Conservation (phyloP, 495 filamentous ascomycete genomes). For the Penicillium lagena region DNA sequence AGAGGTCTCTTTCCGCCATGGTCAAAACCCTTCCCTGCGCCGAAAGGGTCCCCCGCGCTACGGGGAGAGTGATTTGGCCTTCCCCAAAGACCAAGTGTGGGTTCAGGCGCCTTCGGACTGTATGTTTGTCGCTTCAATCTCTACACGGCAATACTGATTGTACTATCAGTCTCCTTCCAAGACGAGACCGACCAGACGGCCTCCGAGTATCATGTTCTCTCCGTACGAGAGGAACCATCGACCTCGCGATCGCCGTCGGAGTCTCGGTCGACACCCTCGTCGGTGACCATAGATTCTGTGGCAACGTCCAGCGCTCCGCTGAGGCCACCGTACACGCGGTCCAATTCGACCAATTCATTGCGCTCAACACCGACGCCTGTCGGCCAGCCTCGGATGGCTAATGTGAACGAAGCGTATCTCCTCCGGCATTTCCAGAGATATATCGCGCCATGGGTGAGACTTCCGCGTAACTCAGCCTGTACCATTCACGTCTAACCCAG, state of each 20-base stretch:
- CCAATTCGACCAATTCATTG: constrained; percentile 13
- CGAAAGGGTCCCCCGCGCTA: constrained; percentile 36
- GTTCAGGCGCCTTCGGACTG: constrained; percentile 24
- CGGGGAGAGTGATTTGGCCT: constrained; percentile 34
- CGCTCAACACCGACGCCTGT: constrained; percentile 12
- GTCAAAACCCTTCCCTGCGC: constrained; percentile 36
- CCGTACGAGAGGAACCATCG: constrained; percentile 11
- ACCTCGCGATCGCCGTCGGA: constrained; percentile 19
- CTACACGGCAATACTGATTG: not conserved
- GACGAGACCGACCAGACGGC: constrained; percentile 38
- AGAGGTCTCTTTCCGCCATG: constrained; percentile 38
- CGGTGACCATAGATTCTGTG: constrained; percentile 15
- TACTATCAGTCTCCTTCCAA: constrained; percentile 29
- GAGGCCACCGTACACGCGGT: constrained; percentile 10
- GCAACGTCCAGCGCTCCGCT: constrained; percentile 7
- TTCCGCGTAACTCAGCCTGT: not conserved
- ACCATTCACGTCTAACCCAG: not conserved
- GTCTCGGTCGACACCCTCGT: constrained; percentile 20
- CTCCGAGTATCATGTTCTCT: constrained; percentile 32
- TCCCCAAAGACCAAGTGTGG: constrained; percentile 36
- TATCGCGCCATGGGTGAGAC: constrained; percentile 32
- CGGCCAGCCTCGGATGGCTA: constrained; percentile 19
- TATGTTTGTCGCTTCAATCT: constrained; percentile 7
- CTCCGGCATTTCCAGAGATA: constrained; percentile 33
- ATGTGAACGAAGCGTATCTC: constrained; percentile 35